Conservation (phyloP, 495 filamentous ascomycete genomes). For the Annulohypoxylon moriforme region DNA sequence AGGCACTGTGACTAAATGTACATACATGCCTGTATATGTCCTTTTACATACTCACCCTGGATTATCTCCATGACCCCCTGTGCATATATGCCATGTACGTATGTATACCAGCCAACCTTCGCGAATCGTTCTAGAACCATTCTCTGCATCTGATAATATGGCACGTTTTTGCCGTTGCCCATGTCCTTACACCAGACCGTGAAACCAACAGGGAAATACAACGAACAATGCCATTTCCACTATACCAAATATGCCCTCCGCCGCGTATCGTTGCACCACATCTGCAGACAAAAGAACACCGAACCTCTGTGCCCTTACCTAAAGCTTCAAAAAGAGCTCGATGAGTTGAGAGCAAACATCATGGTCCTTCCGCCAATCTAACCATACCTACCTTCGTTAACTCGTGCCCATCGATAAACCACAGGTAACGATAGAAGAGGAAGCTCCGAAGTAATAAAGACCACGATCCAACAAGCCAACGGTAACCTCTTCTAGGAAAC, state of each 20-base stretch:
- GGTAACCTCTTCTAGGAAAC: not conserved
- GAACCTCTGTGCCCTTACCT: not conserved
- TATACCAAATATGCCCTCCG: conserved; percentile 7
- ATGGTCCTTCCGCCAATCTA: not conserved
- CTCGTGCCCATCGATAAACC: not conserved
- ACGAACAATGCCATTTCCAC: not conserved
- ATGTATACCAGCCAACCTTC: not conserved
- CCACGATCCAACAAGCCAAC: not conserved
- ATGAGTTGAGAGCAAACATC: conserved; percentile 2
- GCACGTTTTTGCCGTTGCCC: not conserved
- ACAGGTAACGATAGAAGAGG: not conserved
- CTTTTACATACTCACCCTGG: not conserved
- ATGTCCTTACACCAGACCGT: not conserved
- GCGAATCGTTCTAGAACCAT: conserved; percentile 22
- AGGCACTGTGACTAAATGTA: not conserved
- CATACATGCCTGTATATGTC: not conserved
- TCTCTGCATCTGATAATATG: conserved; percentile 2
- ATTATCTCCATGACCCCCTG: not conserved
- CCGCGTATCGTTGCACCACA: conserved; percentile 9
- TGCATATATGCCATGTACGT: not conserved
- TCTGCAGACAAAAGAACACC: conserved; percentile 8
- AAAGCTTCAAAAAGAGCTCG: not conserved
- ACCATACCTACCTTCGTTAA: not conserved
- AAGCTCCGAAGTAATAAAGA: not conserved
- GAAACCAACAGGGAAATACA: not conserved